Percentiles rank a stretch among this genome's conserved stretches.
phyloP scores from a whole-genome alignment of 2,329 filamentous ascomycete genomes.

The Cordyceps pruinosa region DNA sequence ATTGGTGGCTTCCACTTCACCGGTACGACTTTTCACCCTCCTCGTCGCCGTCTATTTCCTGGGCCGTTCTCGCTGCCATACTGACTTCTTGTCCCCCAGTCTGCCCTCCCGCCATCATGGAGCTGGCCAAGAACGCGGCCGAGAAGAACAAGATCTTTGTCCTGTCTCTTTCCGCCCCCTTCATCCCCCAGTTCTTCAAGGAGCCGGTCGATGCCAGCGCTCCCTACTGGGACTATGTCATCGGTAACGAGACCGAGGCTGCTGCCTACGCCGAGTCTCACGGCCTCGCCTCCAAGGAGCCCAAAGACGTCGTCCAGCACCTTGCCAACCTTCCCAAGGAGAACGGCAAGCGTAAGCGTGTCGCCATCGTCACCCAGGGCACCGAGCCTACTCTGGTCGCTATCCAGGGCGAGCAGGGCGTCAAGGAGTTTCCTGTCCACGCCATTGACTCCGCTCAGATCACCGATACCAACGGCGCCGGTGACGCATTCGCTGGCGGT shows the following conservation, averaged over 20 bases:
- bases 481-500: conserved; percentile 93
- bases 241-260: conserved; percentile 96
- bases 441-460: conserved; percentile 71
- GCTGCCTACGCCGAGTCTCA: conserved; percentile 80
- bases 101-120: conserved; percentile 82
- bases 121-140: conserved; percentile 84
- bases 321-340: conserved; percentile 88
- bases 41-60: not conserved
- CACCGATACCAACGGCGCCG: conserved; percentile 93
- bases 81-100: conserved; percentile 40
- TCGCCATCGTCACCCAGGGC: conserved; percentile 91
- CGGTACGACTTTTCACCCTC: conserved; percentile 23
- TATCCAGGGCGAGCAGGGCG: conserved; percentile 59
- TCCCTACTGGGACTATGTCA: conserved; percentile 91
- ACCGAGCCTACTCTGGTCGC: conserved; percentile 86
- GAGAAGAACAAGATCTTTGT: conserved; percentile 85
- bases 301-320: conserved; percentile 77
- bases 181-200: conserved; percentile 98
- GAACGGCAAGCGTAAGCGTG: conserved; percentile 75
- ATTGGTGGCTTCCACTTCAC: conserved; percentile 97
- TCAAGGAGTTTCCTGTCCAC: conserved; percentile 76
- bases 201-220: conserved; percentile 79
- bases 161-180: conserved; percentile 88
- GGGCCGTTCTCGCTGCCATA: no score
- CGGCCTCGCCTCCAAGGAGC: conserved; percentile 64